Conservation (phyloP, 805 yeast species). For the Wickerhamiella sergipiensis region DNA sequence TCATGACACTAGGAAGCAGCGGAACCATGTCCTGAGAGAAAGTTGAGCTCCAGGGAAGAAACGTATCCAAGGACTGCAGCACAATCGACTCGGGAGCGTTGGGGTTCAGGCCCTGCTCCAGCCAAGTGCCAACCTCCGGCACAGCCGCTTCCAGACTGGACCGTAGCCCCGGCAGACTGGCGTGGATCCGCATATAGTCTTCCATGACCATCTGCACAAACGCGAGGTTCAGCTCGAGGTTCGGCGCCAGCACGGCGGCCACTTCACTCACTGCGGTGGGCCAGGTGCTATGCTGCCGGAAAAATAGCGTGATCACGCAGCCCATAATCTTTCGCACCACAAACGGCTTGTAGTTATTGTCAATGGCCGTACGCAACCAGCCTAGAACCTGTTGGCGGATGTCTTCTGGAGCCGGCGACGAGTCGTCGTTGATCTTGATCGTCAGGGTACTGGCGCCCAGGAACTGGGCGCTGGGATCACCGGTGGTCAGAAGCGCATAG, state of each 20-base stretch:
- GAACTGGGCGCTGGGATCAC: conserved; percentile 33
- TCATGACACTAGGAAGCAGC: conserved; percentile 1
- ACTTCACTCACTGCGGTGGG: conserved; percentile 21
- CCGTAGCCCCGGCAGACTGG: conserved; percentile 7
- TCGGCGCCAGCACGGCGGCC: conserved; percentile 6
- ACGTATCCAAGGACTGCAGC: conserved; percentile 5
- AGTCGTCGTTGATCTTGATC: conserved; percentile 27
- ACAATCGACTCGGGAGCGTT: neutral
- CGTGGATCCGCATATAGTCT: conserved; percentile 13
- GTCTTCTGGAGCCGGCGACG: conserved; percentile 1
- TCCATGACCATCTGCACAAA: conserved; percentile 21
- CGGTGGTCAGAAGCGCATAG: conserved; percentile 30
- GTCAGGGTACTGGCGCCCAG: conserved; percentile 74
- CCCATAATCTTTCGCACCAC: conserved; percentile 48
- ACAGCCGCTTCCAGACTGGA: conserved; percentile 8
- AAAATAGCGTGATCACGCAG: conserved; percentile 37
- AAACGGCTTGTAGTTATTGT: conserved; percentile 20
- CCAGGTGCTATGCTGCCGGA: conserved; percentile 29
- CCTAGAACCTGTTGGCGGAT: conserved; percentile 12
- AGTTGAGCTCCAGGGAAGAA: conserved; percentile 10
- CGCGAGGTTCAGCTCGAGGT: conserved; percentile 10
- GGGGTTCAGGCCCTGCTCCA: neutral
- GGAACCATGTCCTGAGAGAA: conserved; percentile 8
- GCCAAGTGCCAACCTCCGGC: conserved; percentile 1
- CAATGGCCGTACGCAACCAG: conserved; percentile 12